Base-by-base conservation (phyloP, 306 rosid genomes). In the Albizia julibrissin region DNA sequence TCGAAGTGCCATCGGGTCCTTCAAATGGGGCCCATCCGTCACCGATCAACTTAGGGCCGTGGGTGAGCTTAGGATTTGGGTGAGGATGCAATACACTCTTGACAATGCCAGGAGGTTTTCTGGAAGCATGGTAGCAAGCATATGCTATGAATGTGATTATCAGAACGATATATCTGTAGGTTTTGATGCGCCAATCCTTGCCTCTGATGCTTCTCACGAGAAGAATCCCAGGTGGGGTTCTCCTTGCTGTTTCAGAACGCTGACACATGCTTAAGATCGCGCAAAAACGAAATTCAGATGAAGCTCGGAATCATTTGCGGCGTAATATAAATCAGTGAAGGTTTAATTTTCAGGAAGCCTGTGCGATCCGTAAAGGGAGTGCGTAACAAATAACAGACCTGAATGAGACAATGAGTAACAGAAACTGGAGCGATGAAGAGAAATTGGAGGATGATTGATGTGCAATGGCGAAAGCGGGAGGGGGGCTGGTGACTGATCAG, bases 61-160 rank as follows among this genome's bases (percentile, higher is more conserved):
- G 50, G 75, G 69, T 64, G 69, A 40, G 71, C 27, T 27, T 29
- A 15, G 61, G 79, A 6, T 73, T 33, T 6, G 85, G 77, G 10
- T 87, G 84, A 8, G 97, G 98, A 76, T 89, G 84, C 44, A 94
- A 44, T 2, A 94, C 90, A 78, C 93, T 89, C 80, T 92, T 90
- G 1, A 94, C 94, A 49, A 92, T 92, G 10, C 98, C 87, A 11
- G 84, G 89, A 16, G 92, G 90, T 72, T 94, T 94, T 77, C 98
- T 62, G 1, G 98, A 88, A 43, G 98, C 98, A 74, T 94, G 98
- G 82, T 92, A 94, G 22, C 97, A 89, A 3, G 94, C 75, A 74
- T 94, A 94, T 10, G 98, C 97, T 3, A 90, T 18, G 82, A 94
- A 94, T 0, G 98, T 92, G 21, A 89, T 68, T 1, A 94, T 24